Evolutionary conservation across 2,329 filamentous ascomycete genomes (phyloP), one percentile per base, ranked within the genome.

Genomic region (Colletotrichum phormii): DNA sequence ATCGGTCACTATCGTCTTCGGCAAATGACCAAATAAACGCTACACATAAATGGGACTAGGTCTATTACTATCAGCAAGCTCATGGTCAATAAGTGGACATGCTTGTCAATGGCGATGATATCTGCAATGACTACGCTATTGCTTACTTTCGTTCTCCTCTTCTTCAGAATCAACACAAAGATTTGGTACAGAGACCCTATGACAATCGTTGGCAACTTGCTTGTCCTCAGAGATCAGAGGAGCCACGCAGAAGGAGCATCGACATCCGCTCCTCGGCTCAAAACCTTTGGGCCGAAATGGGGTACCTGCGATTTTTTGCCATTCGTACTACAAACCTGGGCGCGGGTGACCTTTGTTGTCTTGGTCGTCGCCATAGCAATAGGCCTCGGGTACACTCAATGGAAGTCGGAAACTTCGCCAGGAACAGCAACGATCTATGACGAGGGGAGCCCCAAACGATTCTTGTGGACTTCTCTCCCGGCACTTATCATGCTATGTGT

Each of bases 381-480:
- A n/a, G n/a, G n/a, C n/a, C n/a, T n/a, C n/a, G n/a, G n/a, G n/a
- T n/a, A n/a, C n/a, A n/a, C n/a, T n/a, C n/a, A n/a, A n/a, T n/a
- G n/a, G n/a, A n/a, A n/a, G n/a, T n/a, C n/a, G n/a, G n/a, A n/a
- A n/a, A n/a, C n/a, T n/a, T n/a, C n/a, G n/a, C n/a, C n/a, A n/a
- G n/a, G 67, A 5, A 54, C 66, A 5, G 62, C 62, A 8, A 66
- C 42, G 3, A 46, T 71, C 11, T 24, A 53, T n/a, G 62, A 66
- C 24, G 24, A 33, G 5, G 62, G 4, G 4, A 2, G 46, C 11
- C 60, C 60, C 46, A 22, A 31, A 24, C 37, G 61, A 7, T 8
- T 71, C 5, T n/a, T 71, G 4, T 71, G 68, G 68, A 71, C 63
- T 8, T 67, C 68, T 3, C n/a, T 55, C n/a, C 63, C 63, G 18